Evolutionary conservation across 148 eudicot genomes (phyloP), one percentile per base, ranked within the genome.

Genomic region (Hydrangea macrophylla): DNA sequence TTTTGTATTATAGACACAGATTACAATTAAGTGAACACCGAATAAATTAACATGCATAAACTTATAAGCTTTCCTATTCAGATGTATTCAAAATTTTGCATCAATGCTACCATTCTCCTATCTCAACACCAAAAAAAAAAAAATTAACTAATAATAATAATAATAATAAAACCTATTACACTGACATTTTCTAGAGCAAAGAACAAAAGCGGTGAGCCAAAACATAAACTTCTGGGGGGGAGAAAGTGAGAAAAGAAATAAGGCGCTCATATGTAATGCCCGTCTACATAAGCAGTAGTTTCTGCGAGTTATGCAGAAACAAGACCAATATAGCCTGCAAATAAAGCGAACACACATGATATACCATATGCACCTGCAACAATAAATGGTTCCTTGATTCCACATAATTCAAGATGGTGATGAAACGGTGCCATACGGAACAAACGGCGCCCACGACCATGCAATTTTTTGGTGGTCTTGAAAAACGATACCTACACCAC

Each of bases 291-390:
- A 51, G n/a, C 15, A n/a, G 12, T 0, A 20, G 13, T 12, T 31
- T 42, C 22, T 30, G 8, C 58, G 31, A 60, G 32, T 78, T 83
- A 92, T 22, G 83, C 98, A 45, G 98, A 90, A 31, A 80, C 68
- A 31, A 93, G 89, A 54, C 90, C 98, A 0, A 83, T 80, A 54
- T 86, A 90, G 56, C 89, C 96, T 1, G 92, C 96, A 51, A 78
- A 60, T 70, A 88, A 65, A 20, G 90, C 78, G 71, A 84, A 61
- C 44, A 78, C 26, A 32, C 76, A 80, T 23, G 96, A 82, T 25
- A 93, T 53, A 25, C 71, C 33, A 67, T 88, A 93, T 48, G 87
- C 88, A 22, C 82, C 85, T 22, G 76, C 82, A n/a, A 93, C 86
- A 39, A 93, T 83, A 30, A 48, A 48, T 17, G 95, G 90, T 65